Evolutionary conservation across 106 monocot genomes (phyloP).

Genomic region (Iris macrosiphon): DNA sequence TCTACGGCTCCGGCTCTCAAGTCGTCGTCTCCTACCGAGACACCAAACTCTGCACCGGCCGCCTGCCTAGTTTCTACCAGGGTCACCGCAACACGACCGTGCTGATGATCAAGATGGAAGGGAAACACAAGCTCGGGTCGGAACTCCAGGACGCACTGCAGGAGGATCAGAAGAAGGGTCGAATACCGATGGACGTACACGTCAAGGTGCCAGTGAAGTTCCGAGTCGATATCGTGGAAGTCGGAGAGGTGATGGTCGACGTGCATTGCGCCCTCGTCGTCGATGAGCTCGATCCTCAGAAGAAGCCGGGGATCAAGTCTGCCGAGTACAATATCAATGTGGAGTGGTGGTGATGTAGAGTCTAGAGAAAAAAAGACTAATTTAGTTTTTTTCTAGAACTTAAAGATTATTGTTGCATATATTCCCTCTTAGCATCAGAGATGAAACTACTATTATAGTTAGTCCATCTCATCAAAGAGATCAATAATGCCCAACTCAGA

Average conservation of each 20-base stretch:
- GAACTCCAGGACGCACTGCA: neutral
- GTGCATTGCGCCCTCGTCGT: neutral
- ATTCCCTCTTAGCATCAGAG: too few relatives aligned
- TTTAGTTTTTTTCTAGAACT: too few relatives aligned
- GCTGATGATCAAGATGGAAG: neutral
- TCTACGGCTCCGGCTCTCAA: neutral
- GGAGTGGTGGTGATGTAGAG: too few relatives aligned
- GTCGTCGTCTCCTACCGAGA: neutral
- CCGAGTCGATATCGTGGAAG: neutral
- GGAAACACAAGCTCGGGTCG: neutral
- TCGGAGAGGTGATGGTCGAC: neutral
- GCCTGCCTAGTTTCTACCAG: neutral
- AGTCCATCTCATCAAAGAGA: too few relatives aligned
- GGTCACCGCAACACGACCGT: neutral
- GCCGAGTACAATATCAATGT: neutral
- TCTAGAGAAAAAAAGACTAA: too few relatives aligned
- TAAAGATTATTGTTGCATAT: too few relatives aligned
- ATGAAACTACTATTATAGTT: too few relatives aligned
- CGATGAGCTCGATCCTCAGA: neutral
- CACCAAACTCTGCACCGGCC: neutral
- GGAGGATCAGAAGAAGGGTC: neutral
- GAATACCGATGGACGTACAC: neutral
- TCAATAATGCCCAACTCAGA: too few relatives aligned
- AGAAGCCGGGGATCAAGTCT: neutral
- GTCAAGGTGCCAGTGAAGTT: neutral